Evolutionary conservation across 805 yeast species (phyloP), one percentile per base, ranked within the genome.

Genomic region (Schwanniomyces occidentalis): DNA sequence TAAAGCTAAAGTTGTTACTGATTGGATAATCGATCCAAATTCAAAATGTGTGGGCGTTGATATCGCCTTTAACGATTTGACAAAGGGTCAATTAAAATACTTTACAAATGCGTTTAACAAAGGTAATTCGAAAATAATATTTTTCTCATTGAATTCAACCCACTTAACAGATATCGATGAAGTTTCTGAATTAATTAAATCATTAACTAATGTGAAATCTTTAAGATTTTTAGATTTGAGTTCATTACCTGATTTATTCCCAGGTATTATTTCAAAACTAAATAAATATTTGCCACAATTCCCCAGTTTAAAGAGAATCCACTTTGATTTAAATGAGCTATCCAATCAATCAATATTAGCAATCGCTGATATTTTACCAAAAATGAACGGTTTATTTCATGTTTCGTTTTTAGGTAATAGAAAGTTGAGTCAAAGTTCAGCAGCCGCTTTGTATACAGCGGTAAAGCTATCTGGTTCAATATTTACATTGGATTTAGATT

Each of bases 21-120:
- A 64, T 23, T 76, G 82, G 82, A 63, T 76, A 20, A 57, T 68
- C 6, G 51, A 54, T 20, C 65, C 66, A 7, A 44, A 52, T 7
- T 65, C 73, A 12, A 71, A 68, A 16, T 76, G 81, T 51, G 59
- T 66, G 27, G 82, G 82, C 2, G 65, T 77, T 13, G 82, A 76
- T 52, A 58, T 76, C 28, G 82, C 77, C 1, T 74, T 70, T 46
- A 76, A 76, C 48, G 77, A 75, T 48, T 52, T 76, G 35, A 65
- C 71, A 21, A 46, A 61, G 3, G 76, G 75, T 2, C 72, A 70
- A 46, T 52, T 76, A 32, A 34, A 40, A n/a, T 77, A 77, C 1
- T 65, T 76, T 35, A 71, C 68, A 15, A 53, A 66, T 4, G 65
- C 63, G 1, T 70, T 76, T 41, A 54, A 49, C 8, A 47, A 49